Base-by-base conservation (phyloP, 2,329 filamentous ascomycete genomes). In the Beauveria sp. region DNA sequence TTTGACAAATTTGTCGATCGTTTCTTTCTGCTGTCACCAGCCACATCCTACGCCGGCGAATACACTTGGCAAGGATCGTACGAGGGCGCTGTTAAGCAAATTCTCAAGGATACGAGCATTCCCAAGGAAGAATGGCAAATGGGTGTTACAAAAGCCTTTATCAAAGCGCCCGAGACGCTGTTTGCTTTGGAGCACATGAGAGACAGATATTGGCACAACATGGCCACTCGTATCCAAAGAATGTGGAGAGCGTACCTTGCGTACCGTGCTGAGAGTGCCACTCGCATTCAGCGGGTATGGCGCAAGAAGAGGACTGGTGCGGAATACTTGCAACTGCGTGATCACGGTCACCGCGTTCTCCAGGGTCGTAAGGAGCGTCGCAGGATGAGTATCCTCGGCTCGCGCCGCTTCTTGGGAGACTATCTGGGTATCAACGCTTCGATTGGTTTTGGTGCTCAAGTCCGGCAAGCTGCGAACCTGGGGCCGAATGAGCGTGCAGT, bases 1-100 rank as follows among this genome's bases (percentile, higher is more conserved):
- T 99, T 96, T 69, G 94, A 97, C 70, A 97, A 97, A 72, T 99
- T 99, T 71, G 92, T 97, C 34, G 94, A 97, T 71, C 88, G 94
- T 46, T 99, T 97, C 79, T 97, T 96, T 76, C 81, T 97, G 12
- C 79, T 99, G 44, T 97, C 94, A 4, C 92, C 93, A 1, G 92
- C 94, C 67, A 96, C 92, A 3, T 96, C 91, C 2, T 97, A 97
- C 69, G 94, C 94, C 7, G 94, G 94, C 72, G 93, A 97, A 72
- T 97, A 96, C 75, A 97, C 91, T 0, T 97, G 94, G 92, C 87
- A 87, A 6, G 94, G 93, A 8, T 90, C 94, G 64, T 86, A 90
- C 48, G 88, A 94, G 71, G 90, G 89, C 64, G 94, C 92, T 34
- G 90, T 93, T 14, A 90, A 87, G 71, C 91, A 96, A 70, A 97